A percentile compares a stretch with the other conserved stretches of the same genome.
Conservation (phyloP, 805 yeast genomes). For the Metschnikowia drakensbergensis region DNA sequence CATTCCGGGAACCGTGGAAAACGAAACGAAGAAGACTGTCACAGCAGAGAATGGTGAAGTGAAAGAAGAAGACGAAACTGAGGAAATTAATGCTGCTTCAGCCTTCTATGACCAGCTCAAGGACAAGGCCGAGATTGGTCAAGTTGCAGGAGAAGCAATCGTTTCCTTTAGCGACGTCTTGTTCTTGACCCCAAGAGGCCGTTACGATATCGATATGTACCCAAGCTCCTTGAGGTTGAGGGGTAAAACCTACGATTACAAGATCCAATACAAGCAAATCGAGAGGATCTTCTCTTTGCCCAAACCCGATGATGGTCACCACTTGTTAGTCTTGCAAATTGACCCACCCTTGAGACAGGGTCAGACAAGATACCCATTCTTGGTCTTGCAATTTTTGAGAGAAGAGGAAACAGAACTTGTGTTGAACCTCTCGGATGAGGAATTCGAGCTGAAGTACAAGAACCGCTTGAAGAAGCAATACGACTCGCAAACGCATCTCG, state of each 20-base stretch:
- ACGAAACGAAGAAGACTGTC: constrained; percentile 36
- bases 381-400: constrained; percentile 81
- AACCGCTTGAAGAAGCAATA: constrained; percentile 70
- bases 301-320: constrained; percentile 89
- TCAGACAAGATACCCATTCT: constrained; percentile 91
- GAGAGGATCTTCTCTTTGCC: constrained; percentile 91
- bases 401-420: constrained; percentile 93
- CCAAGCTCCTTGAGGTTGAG: constrained; percentile 81
- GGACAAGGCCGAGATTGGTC: constrained; percentile 92
- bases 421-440: constrained; percentile 78
- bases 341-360: constrained; percentile 99
- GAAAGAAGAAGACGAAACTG: constrained; percentile 34
- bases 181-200: constrained; percentile 96
- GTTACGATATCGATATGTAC: constrained; percentile 95
- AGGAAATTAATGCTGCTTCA: constrained; percentile 68
- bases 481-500: constrained; percentile 82
- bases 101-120: constrained; percentile 86
- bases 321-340: constrained; percentile 80
- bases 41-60: constrained; percentile 27
- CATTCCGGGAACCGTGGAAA: constrained; percentile 79
- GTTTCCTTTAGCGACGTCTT: constrained; percentile 88
- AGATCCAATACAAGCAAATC: constrained; percentile 83
- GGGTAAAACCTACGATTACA: constrained; percentile 97
- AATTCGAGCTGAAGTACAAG: constrained; percentile 69
- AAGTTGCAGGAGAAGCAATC: constrained; percentile 89